A percentile compares a stretch with the other conserved stretches of the same genome.
phyloP scores from a whole-genome alignment of 2,329 filamentous ascomycete genomes.

The Sclerotinia sclerotiorum region DNA sequence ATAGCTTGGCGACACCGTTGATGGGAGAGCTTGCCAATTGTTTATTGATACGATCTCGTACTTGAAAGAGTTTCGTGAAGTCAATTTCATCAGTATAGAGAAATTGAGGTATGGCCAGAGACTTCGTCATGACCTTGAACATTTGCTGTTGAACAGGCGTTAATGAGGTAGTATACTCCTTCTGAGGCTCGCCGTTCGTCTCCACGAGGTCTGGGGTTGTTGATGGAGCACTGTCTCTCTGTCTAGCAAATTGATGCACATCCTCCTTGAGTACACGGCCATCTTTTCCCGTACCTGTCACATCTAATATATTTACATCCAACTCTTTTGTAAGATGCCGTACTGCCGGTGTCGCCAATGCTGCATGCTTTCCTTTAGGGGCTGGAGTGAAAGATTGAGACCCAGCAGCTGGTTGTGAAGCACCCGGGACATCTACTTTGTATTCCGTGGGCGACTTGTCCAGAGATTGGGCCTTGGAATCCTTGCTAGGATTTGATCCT shows the following conservation, averaged over 20 bases:
- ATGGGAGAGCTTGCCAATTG: conserved; percentile 47
- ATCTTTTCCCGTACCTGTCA: conserved; percentile 84
- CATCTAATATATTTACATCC: conserved; percentile 72
- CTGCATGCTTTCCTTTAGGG: conserved; percentile 60
- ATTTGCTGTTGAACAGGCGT: conserved; percentile 84
- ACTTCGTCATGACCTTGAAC: conserved; percentile 97
- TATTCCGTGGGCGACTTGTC: not conserved
- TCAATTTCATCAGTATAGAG: conserved; percentile 90
- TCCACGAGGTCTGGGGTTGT: conserved; percentile 30
- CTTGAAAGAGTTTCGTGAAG: conserved; percentile 69
- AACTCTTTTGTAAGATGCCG: conserved; percentile 81
- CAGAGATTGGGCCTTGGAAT: conserved; percentile 25
- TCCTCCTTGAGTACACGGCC: conserved; percentile 93
- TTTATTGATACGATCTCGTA: conserved; percentile 74
- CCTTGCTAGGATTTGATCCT: conserved; percentile 34
- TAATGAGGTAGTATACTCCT: conserved; percentile 68
- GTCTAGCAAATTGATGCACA: conserved; percentile 68
- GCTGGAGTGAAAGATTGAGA: not conserved
- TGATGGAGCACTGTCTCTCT: conserved; percentile 45
- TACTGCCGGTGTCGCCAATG: conserved; percentile 87
- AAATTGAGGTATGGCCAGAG: conserved; percentile 89
- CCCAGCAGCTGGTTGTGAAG: conserved; percentile 8
- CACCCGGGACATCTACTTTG: conserved; percentile 13
- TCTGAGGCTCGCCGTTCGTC: conserved; percentile 46
- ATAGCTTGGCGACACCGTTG: conserved; percentile 63